Evolutionary conservation across 1,284 basidiomycete species (phyloP), one percentile per base, ranked within the genome.

Genomic region (Takashimella koratensis): DNA sequence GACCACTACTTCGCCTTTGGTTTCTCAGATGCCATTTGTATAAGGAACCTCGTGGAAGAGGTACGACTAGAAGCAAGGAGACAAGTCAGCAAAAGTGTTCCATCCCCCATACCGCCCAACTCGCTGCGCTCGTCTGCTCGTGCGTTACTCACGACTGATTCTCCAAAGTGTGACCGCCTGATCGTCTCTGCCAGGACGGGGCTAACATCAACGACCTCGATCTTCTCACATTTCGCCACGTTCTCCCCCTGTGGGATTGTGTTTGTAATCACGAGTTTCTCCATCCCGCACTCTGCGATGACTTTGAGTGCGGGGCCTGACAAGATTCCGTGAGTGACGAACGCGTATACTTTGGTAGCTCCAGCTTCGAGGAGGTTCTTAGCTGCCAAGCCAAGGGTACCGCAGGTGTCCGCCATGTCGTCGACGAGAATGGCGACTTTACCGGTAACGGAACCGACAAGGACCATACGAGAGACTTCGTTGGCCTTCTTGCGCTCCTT

Each of bases 401-500:
- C 96, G 72, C 96, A 99, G 42, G 96, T 98, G 77, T 99, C 96
- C 49, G 96, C 93, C 96, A 99, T 99, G 79, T 99, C 96, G 81
- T 98, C 96, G 49, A 98, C 94, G n/a, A 99, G 82, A 59, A 99
- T 91, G 53, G 95, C 96, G 43, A 87, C 83, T 79, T 98, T 98
- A 75, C 86, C 92, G 67, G 85, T 85, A 60, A 95, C 94, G 66
- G 88, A 85, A 4, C 96, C 96, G 56, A 99, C 96, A 49, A 99
- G 85, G 45, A 98, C 86, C 96, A 99, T 99, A 55, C 96, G 86
- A 49, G 94, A 97, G 20, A 99, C 95, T 69, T 98, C 92, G 78
- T 98, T 98, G 40, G 95, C 96, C 81, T 96, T 98, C 79, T 98
- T 98, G 56, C 96, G 87, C 78, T 99, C 96, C 76, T 99, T 99